Base-by-base conservation (phyloP, 75 land plant genomes). In the Isoetes taiwanensis region DNA sequence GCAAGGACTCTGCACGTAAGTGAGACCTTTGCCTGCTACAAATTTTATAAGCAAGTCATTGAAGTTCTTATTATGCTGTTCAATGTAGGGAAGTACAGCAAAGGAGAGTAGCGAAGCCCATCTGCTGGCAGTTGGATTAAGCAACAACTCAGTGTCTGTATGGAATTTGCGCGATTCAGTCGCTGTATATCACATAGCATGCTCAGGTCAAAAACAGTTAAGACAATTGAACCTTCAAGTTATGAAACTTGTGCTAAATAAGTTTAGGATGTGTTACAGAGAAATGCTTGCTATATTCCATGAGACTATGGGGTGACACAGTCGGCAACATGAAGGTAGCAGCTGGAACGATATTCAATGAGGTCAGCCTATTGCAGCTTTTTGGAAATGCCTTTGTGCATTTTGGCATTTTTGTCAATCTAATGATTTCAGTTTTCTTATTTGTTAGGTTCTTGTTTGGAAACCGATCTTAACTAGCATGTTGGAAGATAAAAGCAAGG, bases 321-420 rank as follows among this genome's bases (percentile, higher is more conserved):
- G 14, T 84, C 28, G 58, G 64, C 23, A 28, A 56, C 32, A 76
- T 94, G 9, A 76, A 58, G 25, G 58, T 88, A 40, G 99, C 90
- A 31, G 93, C 96, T 39, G 99, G 99, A 34, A 88, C 99, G 11
- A 94, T 94, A 14, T 88, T 63, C 56, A 94, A 94, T 66, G 89
- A 94, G 90, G 99, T 88, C 24, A 30, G 31, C 2, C 40, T n/a
- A n/a, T n/a, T n/a, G n/a, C n/a, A n/a, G n/a, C n/a, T n/a, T n/a
- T n/a, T n/a, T n/a, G n/a, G n/a, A n/a, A n/a, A n/a, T n/a, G 23
- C 31, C 28, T 28, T 21, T 30, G 14, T 29, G 24, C 26, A 16
- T 57, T 34, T 0, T 16, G 16, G 21, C 0, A 10, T 35, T 34
- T 33, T 1, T 37, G 11, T 40, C 40, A 19, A 16, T 17, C 53